These are phyloP conservation scores for Zalaria sp. DNA, from an alignment of 2,329 filamentous ascomycete genomes.

Conservation along the genomic window DNA sequence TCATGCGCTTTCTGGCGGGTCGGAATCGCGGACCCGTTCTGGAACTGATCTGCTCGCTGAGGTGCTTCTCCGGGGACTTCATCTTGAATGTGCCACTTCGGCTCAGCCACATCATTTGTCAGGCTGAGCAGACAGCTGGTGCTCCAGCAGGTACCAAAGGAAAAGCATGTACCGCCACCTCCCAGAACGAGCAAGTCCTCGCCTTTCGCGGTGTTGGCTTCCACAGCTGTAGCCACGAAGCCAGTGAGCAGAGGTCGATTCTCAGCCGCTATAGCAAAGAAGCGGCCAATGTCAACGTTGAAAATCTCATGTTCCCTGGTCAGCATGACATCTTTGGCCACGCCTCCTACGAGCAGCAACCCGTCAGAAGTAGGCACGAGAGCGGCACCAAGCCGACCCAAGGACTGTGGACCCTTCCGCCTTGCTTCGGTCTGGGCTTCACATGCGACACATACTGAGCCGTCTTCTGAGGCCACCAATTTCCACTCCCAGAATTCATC, in stretches of 20 bases:
- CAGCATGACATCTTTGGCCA: slow-evolving; percentile 30
- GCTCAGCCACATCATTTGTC: not conserved
- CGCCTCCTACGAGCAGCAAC: slow-evolving; percentile 39
- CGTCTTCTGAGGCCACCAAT: slow-evolving; percentile 22
- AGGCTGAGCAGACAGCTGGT: slow-evolving; percentile 29
- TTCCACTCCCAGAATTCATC: slow-evolving; percentile 53
- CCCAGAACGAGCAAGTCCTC: slow-evolving; percentile 50
- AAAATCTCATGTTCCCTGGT: slow-evolving; percentile 40
- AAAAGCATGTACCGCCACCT: slow-evolving; percentile 79
- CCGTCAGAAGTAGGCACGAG: slow-evolving; percentile 30
- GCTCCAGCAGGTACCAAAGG: slow-evolving; percentile 81
- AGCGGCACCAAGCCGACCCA: slow-evolving; percentile 38
- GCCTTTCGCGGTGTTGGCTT: slow-evolving; percentile 9
- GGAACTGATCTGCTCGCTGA: not conserved
- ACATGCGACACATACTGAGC: slow-evolving; percentile 11
- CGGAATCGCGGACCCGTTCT: not conserved
- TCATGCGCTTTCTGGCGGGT: no score
- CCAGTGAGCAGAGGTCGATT: slow-evolving; percentile 57
- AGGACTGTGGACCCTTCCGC: slow-evolving; percentile 12
- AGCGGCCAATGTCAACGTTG: slow-evolving; percentile 12
- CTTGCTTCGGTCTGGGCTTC: not conserved
- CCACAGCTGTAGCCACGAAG: slow-evolving; percentile 38
- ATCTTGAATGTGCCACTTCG: not conserved
- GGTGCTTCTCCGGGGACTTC: not conserved
- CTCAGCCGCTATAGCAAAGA: slow-evolving; percentile 1